Evolutionary conservation across 495 filamentous ascomycete genomes (phyloP).

Genomic region (Hyaloscypha hepaticicola): DNA sequence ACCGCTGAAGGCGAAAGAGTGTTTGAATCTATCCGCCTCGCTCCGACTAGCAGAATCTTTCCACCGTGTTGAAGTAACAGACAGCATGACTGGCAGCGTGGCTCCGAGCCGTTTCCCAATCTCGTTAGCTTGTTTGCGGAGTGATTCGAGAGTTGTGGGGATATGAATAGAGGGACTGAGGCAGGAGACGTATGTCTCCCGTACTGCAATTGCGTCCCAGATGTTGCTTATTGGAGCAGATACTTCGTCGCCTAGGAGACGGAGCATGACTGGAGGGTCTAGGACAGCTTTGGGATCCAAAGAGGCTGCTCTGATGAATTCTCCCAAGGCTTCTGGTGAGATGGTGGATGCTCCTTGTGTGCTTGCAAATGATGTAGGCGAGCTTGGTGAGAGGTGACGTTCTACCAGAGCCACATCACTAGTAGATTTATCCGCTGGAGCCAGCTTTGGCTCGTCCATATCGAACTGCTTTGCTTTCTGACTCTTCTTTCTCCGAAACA

Average conservation of each 20-base stretch:
- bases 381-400: background rate
- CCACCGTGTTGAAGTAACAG: background rate
- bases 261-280: background rate
- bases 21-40: slow-evolving; percentile 2
- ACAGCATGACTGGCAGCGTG: slow-evolving; percentile 1
- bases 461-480: background rate
- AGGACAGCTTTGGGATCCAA: background rate
- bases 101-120: background rate
- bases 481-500: background rate
- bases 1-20: slow-evolving; percentile 7
- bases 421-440: no score
- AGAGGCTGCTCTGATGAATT: slow-evolving; percentile 4
- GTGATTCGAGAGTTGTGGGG: background rate
- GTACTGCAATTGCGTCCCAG: slow-evolving; percentile 7
- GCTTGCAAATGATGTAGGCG: background rate
- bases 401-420: slow-evolving; percentile 6
- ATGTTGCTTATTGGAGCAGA: background rate
- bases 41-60: background rate
- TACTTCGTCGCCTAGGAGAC: background rate
- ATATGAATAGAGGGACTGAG: background rate
- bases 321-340: slow-evolving; percentile 1
- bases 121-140: slow-evolving; percentile 5
- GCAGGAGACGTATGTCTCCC: slow-evolving; percentile 4
- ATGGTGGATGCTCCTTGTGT: slow-evolving; percentile 1
- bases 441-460: no score